Evolutionary conservation across 2,329 filamentous ascomycete species (phyloP).

Genomic region (Arthroderma sp.): DNA sequence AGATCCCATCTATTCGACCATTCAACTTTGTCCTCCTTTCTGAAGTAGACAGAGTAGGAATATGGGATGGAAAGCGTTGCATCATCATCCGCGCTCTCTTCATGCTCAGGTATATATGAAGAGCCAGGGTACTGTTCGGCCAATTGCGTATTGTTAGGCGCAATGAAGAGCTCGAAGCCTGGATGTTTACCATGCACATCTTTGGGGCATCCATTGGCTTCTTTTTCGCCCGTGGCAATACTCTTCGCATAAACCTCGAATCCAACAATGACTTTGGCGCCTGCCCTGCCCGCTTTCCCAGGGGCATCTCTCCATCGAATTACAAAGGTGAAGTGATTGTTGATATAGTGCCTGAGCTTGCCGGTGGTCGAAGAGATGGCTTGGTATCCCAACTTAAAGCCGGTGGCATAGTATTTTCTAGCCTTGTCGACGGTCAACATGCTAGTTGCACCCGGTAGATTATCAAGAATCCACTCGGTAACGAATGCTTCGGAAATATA

Average conservation of each 20-base stretch:
- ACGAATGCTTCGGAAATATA: conserved; percentile 69
- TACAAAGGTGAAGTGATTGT: conserved; percentile 81
- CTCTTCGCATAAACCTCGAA: conserved; percentile 89
- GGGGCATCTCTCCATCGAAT: conserved; percentile 63
- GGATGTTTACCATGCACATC: conserved; percentile 48
- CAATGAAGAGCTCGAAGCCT: conserved; percentile 56
- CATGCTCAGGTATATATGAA: conserved; percentile 45
- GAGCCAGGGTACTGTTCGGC: conserved; percentile 44
- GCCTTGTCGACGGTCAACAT: conserved; percentile 77
- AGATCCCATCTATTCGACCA: conserved; percentile 80
- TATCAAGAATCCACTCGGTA: conserved; percentile 90
- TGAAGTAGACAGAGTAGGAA: conserved; percentile 82
- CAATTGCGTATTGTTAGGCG: conserved; percentile 46
- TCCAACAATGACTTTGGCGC: conserved; percentile 68
- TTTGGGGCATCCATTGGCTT: conserved; percentile 52
- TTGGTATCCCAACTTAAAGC: conserved; percentile 75
- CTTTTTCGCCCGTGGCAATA: conserved; percentile 50
- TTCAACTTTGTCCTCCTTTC: conserved; percentile 65
- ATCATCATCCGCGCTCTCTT: conserved; percentile 48
- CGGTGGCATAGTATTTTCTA: conserved; percentile 76
- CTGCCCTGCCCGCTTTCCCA: conserved; percentile 52
- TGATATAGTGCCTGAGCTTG: conserved; percentile 56
- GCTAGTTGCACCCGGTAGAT: conserved; percentile 74
- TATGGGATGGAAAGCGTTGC: conserved; percentile 63
- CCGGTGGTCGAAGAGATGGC: conserved; percentile 49